Percentiles rank a stretch among this genome's conserved stretches.
Conservation (phyloP, 805 yeast genomes). For the Cyberlindnera samutprakarnensis region DNA sequence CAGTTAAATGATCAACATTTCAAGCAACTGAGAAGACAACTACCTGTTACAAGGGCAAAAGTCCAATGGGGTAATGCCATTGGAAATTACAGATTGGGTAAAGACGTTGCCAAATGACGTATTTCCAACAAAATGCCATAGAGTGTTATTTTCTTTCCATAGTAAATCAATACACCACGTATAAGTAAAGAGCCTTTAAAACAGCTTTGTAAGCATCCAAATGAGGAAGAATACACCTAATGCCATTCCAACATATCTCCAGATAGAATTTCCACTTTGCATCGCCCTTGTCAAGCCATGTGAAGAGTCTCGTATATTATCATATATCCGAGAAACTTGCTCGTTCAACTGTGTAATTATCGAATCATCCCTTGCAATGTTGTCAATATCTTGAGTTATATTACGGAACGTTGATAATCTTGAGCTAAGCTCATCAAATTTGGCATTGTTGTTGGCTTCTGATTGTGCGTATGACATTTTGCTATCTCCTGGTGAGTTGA, state of each 20-base stretch:
- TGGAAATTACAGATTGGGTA: slow-evolving; percentile 82
- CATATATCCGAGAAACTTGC: slow-evolving; percentile 41
- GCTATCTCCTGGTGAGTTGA: background rate
- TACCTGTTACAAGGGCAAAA: slow-evolving; percentile 87
- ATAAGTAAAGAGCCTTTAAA: too few species aligned
- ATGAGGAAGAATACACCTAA: slow-evolving; percentile 46
- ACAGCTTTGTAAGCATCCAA: slow-evolving; percentile 45
- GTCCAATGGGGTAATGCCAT: slow-evolving; percentile 94
- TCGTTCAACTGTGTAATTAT: slow-evolving; percentile 36
- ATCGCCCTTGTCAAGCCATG: slow-evolving; percentile 46
- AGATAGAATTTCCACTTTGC: slow-evolving; percentile 48
- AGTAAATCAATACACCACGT: too few species aligned
- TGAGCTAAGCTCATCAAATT: slow-evolving; percentile 55
- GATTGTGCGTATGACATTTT: slow-evolving; percentile 19
- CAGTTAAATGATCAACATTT: slow-evolving; percentile 74
- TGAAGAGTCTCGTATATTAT: slow-evolving; percentile 45
- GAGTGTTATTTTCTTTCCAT: too few species aligned
- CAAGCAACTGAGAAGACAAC: slow-evolving; percentile 79
- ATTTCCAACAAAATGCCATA: too few species aligned
- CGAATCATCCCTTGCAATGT: slow-evolving; percentile 50
- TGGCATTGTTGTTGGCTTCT: slow-evolving; percentile 44
- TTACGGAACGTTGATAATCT: slow-evolving; percentile 57
- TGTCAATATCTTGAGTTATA: slow-evolving; percentile 61
- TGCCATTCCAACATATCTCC: slow-evolving; percentile 53
- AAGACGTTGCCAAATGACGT: slow-evolving; percentile 51